phyloP scores from a whole-genome alignment of 768 basidiomycete genomes.

The Favolaschia claudopus region DNA sequence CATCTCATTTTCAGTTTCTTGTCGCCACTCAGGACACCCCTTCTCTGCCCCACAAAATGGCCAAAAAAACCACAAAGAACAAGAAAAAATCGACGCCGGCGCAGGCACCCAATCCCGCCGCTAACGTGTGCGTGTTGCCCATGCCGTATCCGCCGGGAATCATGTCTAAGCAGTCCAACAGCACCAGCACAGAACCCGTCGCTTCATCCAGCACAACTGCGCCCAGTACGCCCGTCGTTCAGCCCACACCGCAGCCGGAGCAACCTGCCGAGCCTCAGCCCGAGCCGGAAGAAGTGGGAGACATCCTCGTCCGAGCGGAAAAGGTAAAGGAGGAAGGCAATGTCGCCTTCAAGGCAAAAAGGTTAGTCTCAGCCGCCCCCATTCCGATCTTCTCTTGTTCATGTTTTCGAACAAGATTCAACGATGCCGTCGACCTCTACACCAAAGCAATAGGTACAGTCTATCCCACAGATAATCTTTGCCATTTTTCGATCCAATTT shows the following conservation, averaged over 20 bases:
- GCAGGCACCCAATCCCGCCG: background rate
- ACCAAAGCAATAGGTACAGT: slow-evolving; percentile 73
- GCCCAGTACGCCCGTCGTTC: slow-evolving; percentile 14
- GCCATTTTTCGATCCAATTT: background rate
- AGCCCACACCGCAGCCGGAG: slow-evolving; percentile 14
- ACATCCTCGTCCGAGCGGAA: slow-evolving; percentile 59
- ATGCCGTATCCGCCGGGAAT: slow-evolving; percentile 2
- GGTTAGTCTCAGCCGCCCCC: no score
- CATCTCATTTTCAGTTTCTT: no score
- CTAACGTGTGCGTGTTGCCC: slow-evolving; percentile 6
- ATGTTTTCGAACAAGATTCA: no score
- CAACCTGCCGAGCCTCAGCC: slow-evolving; percentile 20
- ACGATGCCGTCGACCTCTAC: slow-evolving; percentile 77
- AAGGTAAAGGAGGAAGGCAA: slow-evolving; percentile 80
- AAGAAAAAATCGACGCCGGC: slow-evolving; percentile 17
- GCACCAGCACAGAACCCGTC: slow-evolving; percentile 10
- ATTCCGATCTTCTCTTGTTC: no score
- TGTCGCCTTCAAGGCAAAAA: slow-evolving; percentile 70
- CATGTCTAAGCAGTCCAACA: slow-evolving; percentile 14
- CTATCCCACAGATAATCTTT: slow-evolving; percentile 12
- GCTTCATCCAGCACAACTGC: slow-evolving; percentile 16
- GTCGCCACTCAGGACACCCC: no score
- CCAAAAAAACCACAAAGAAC: slow-evolving; percentile 18
- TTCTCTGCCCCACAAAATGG: slow-evolving; percentile 13
- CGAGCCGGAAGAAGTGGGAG: slow-evolving; percentile 36